Evolutionary conservation across 805 yeast species (phyloP).

Genomic region (Saccharomyces kudriavzevii): DNA sequence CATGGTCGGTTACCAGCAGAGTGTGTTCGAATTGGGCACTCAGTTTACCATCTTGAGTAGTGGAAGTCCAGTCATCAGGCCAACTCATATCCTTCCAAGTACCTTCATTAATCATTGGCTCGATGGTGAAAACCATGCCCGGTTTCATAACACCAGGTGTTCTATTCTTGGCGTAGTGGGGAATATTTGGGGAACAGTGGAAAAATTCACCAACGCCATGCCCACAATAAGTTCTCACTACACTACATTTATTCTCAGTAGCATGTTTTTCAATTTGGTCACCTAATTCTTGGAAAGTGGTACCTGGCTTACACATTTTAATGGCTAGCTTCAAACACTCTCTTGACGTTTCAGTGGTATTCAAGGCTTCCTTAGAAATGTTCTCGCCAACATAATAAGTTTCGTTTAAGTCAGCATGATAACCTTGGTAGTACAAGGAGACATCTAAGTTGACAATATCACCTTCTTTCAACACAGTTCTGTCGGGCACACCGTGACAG

Average conservation of each 20-base stretch:
- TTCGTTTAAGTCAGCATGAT: slow-evolving; percentile 91
- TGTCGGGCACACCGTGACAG: slow-evolving; percentile 96
- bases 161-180: slow-evolving; percentile 91
- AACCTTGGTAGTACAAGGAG: slow-evolving; percentile 74
- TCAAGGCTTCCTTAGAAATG: slow-evolving; percentile 69
- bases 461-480: slow-evolving; percentile 79
- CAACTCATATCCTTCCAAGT: slow-evolving; percentile 71
- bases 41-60: slow-evolving; percentile 79
- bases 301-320: slow-evolving; percentile 80
- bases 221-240: slow-evolving; percentile 85
- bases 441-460: slow-evolving; percentile 91
- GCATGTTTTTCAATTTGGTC: slow-evolving; percentile 85
- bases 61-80: slow-evolving; percentile 98
- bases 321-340: slow-evolving; percentile 83
- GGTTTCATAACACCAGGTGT: slow-evolving; percentile 90
- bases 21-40: slow-evolving; percentile 97
- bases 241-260: slow-evolving; percentile 65
- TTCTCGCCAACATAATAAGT: slow-evolving; percentile 95
- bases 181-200: slow-evolving; percentile 88
- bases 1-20: slow-evolving; percentile 83
- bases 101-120: slow-evolving; percentile 93
- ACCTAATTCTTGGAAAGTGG: slow-evolving; percentile 79
- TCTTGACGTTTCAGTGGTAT: slow-evolving; percentile 85
- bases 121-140: slow-evolving; percentile 94
- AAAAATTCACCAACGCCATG: slow-evolving; percentile 84